phyloP scores from a whole-genome alignment of 192 early-diverging fungal genomes.

The Rhizophagus sp. region DNA sequence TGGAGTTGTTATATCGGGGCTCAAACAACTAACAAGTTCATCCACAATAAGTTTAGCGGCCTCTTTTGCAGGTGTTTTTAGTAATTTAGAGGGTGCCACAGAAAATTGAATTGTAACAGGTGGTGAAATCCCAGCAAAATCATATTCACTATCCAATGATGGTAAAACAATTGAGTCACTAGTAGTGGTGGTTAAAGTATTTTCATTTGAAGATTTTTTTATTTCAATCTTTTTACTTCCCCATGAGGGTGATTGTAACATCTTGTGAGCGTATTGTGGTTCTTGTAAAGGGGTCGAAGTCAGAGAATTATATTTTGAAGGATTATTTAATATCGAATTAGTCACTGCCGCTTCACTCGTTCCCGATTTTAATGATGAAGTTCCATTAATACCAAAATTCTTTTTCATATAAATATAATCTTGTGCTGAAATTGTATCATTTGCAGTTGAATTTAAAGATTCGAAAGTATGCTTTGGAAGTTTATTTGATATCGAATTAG shows the following conservation, averaged over 20 bases:
- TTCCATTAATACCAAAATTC: background rate
- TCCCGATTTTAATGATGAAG: background rate
- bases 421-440: slow-evolving; percentile 1
- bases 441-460: slow-evolving; percentile 23
- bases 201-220: background rate
- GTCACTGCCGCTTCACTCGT: background rate
- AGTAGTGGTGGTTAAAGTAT: background rate
- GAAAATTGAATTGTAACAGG: slow-evolving; percentile 41
- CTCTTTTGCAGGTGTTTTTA: slow-evolving; percentile 35
- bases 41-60: slow-evolving; percentile 37
- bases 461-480: background rate
- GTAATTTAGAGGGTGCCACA: slow-evolving; percentile 27
- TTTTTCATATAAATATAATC: slow-evolving; percentile 1
- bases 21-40: slow-evolving; percentile 29
- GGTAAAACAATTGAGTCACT: background rate
- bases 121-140: slow-evolving; percentile 30
- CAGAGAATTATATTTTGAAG: background rate
- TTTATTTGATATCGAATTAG: too few relatives aligned
- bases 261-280: background rate
- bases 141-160: slow-evolving; percentile 10
- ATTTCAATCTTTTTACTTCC: background rate
- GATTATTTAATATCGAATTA: background rate
- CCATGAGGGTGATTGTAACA: background rate
- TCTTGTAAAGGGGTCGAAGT: slow-evolving; percentile 3
- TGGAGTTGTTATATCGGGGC: slow-evolving; percentile 16